Base-by-base conservation (phyloP, 106 monocot species). In the Dendrobium chrysotoxum region DNA sequence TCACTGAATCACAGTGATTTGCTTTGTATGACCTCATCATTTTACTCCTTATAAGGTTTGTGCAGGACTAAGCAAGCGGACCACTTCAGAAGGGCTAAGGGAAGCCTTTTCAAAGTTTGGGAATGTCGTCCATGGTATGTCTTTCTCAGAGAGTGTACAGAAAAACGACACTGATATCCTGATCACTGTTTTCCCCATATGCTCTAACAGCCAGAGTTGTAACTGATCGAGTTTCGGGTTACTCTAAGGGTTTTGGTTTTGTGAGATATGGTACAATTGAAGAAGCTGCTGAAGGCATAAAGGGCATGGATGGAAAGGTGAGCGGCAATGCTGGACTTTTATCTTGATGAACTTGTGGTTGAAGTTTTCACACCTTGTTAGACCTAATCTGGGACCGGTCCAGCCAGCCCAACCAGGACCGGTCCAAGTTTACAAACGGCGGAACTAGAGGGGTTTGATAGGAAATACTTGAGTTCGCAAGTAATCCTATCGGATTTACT, bases 301-400 rank as follows among this genome's bases (percentile, higher is more conserved):
- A 86, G 78, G 92, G 90, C 44, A 92, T 92, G 90, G 90, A 92
- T 92, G 92, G 90, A 64, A 84, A 88, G 86, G 92, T 92, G 40
- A 82, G 78, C 81, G 45, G 3, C 23, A 23, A 2, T 75, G 25
- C 11, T 45, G 44, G n/a, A 11, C 0, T 74, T 74, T 38, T 20
- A 4, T 7, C 7, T 74, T 74, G 3, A 70, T 70, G 13, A 28
- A 67, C 66, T 67, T 67, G 35, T 35, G 11, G 15, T 35, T 35
- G 30, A 31, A 38, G 16, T 70, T 31, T 16, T 70, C 70, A 30
- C 15, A 35, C 35, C 30, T 68, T 30, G 35, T 35, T 35, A 35
- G 35, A 35, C 0, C 35, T 35, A 0, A 35, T 35, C 35, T 30
- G 1, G 30, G 30, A 30, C 30, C 1, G 30, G 30, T 30, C 30